These are phyloP conservation scores for Fusarium hainanense DNA, from an alignment of 2,329 filamentous ascomycete species.

Conservation along the genomic window DNA sequence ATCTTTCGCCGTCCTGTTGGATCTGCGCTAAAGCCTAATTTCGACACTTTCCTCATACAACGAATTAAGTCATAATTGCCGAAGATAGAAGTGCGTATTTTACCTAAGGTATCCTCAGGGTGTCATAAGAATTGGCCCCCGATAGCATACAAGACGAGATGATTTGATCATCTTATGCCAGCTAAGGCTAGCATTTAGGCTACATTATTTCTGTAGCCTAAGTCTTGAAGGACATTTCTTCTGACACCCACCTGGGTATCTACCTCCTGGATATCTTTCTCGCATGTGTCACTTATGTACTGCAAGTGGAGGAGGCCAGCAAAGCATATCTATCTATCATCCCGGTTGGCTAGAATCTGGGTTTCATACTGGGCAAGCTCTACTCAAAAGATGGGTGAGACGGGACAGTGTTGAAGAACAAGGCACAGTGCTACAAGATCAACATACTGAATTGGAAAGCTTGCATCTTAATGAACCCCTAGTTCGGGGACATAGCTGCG, in stretches of 20 bases:
- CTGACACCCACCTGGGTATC: no score
- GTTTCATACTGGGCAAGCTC: not conserved
- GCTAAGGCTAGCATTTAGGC: no score
- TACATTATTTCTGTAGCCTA: no score
- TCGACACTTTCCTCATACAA: not conserved
- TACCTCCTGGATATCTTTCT: not conserved
- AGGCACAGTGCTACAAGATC: not conserved
- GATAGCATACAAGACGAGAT: no score
- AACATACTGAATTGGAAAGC: not conserved
- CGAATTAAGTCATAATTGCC: constrained; percentile 7
- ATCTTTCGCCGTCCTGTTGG: not conserved
- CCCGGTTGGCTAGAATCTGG: not conserved
- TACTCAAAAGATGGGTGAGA: not conserved
- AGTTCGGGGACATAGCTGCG: not conserved
- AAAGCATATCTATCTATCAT: not conserved
- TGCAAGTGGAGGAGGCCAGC: not conserved
- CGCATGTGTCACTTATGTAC: not conserved
- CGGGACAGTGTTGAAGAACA: not conserved
- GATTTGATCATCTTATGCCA: no score
- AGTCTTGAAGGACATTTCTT: no score
- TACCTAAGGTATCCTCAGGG: not conserved
- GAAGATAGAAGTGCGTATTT: not conserved
- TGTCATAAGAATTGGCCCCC: no score
- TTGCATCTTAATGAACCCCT: not conserved
- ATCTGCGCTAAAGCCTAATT: not conserved